Evolutionary conservation across 2,329 filamentous ascomycete species (phyloP).

Genomic region (Exophiala alcalophila): DNA sequence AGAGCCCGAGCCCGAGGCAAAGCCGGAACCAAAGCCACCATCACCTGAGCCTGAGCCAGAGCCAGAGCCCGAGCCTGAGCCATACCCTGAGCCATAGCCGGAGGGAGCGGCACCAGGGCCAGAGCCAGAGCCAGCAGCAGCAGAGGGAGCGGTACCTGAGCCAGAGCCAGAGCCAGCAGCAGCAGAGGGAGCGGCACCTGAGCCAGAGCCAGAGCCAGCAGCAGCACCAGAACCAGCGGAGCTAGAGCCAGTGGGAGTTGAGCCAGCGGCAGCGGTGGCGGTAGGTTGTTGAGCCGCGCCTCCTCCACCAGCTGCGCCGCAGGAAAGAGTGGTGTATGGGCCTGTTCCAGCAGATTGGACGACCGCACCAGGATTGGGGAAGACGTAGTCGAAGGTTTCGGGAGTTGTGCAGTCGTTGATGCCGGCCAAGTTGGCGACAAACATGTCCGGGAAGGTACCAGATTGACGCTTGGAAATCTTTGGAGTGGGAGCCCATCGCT

Average conservation of each 20-base stretch:
- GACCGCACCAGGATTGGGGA: conserved; percentile 63
- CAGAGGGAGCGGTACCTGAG: conserved; percentile 6
- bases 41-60: no score
- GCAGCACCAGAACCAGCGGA: conserved; percentile 9
- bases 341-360: conserved; percentile 41
- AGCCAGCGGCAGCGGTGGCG: conserved; percentile 11
- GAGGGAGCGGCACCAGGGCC: no score
- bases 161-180: conserved; percentile 11
- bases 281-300: conserved; percentile 23
- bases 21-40: no score
- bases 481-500: conserved; percentile 38
- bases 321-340: conserved; percentile 25
- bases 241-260: conserved; percentile 6
- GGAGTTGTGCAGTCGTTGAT: conserved; percentile 54
- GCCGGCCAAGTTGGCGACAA: conserved; percentile 64
- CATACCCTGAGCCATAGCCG: no score
- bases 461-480: conserved; percentile 34
- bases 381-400: conserved; percentile 59
- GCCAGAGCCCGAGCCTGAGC: no score
- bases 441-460: conserved; percentile 69
- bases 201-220: conserved; percentile 3
- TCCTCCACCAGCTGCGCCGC: conserved; percentile 29
- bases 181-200: conserved; percentile 1
- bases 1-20: no score
- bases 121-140: conserved; percentile 2